phyloP scores from a whole-genome alignment of 345 rosid species.

The Punica granatum region DNA sequence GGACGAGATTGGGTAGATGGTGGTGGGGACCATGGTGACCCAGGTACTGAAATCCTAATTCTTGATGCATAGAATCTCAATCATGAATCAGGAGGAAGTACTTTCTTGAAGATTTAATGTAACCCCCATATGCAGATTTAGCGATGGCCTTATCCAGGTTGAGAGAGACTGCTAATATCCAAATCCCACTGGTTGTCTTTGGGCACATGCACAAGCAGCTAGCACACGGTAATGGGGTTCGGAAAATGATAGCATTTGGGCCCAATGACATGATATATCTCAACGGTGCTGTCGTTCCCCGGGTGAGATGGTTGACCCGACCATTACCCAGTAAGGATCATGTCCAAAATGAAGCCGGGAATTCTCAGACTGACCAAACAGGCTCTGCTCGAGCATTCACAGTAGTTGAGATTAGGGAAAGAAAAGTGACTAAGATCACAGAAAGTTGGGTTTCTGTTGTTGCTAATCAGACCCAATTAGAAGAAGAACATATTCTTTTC shows the following conservation, averaged over 20 bases:
- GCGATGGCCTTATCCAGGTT: conserved; percentile 58
- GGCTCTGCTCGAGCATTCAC: conserved; percentile 67
- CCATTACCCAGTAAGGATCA: conserved; percentile 5
- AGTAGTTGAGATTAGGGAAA: conserved; percentile 46
- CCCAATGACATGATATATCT: conserved; percentile 49
- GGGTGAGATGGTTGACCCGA: conserved; percentile 28
- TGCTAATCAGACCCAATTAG: conserved; percentile 34
- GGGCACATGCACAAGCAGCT: conserved; percentile 93
- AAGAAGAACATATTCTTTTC: conserved; percentile 46
- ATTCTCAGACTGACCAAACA: conserved; percentile 11
- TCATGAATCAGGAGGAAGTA: not conserved
- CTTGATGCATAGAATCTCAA: not conserved
- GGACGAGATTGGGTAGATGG: conserved; percentile 66
- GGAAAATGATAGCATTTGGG: conserved; percentile 59
- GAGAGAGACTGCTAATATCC: conserved; percentile 37
- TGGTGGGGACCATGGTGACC: conserved; percentile 95
- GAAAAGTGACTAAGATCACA: conserved; percentile 47
- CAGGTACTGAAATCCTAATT: conserved; percentile 35
- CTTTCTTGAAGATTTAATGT: not conserved
- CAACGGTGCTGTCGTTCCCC: conserved; percentile 79
- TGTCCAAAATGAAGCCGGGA: conserved; percentile 4
- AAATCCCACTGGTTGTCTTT: conserved; percentile 55
- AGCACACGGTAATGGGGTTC: conserved; percentile 46
- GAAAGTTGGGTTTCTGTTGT: conserved; percentile 66
- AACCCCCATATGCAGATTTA: conserved; percentile 45